phyloP scores from a whole-genome alignment of 2,329 filamentous ascomycete species.

The Verticillium longisporum region DNA sequence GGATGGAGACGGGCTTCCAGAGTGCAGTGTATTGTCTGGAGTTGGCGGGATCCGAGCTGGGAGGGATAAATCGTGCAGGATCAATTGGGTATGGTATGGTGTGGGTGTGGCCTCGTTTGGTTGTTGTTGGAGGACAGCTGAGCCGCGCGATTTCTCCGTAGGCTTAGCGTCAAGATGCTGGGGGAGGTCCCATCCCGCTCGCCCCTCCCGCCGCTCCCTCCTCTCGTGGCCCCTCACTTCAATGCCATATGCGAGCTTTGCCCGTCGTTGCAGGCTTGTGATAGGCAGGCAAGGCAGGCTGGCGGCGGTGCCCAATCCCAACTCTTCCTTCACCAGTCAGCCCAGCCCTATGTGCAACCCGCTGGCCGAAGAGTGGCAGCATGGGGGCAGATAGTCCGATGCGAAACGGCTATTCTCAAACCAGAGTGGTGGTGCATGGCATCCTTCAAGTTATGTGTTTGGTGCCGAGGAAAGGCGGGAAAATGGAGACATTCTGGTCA shows the following conservation, averaged over 20 bases:
- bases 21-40: neutral
- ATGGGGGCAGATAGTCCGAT: neutral
- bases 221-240: neutral
- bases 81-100: neutral
- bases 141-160: neutral
- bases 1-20: neutral
- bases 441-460: neutral
- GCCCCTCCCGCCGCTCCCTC: neutral
- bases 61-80: neutral
- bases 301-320: neutral
- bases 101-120: neutral
- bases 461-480: neutral
- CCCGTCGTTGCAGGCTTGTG: neutral
- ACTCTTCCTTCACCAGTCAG: neutral
- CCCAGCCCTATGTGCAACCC: neutral
- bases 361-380: neutral
- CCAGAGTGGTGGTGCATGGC: too few relatives aligned
- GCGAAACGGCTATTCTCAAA: neutral
- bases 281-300: neutral
- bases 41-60: neutral
- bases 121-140: neutral
- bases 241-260: neutral
- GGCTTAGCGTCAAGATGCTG: neutral
- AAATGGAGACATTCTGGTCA: neutral
- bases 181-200: neutral